Percentiles rank a stretch among this genome's conserved stretches.
These are phyloP conservation scores for Fusarium compactum DNA, from an alignment of 2,329 filamentous ascomycete species.

Conservation along the genomic window DNA sequence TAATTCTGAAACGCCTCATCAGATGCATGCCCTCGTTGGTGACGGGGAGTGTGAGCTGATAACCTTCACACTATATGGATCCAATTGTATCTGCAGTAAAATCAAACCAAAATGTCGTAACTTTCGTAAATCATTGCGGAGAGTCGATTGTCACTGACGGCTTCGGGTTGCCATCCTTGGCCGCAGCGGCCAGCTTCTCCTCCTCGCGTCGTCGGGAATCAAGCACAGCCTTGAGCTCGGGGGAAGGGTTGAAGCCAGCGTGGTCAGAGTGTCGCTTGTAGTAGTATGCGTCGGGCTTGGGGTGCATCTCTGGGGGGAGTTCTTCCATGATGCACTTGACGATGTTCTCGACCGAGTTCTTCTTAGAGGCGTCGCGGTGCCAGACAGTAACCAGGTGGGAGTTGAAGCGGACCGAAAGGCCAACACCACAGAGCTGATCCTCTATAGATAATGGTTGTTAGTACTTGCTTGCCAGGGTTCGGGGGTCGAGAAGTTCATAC, in stretches of 20 bases:
- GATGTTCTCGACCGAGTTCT: conserved; percentile 81
- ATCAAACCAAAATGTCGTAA: conserved; percentile 26
- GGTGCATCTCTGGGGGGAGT: conserved; percentile 77
- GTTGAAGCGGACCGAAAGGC: conserved; percentile 89
- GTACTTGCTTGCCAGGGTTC: background rate
- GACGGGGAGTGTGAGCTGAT: conserved; percentile 29
- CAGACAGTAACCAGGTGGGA: conserved; percentile 89
- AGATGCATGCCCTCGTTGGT: conserved; percentile 42
- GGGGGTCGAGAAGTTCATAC: conserved; percentile 58
- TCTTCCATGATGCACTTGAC: conserved; percentile 79
- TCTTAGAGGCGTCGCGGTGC: conserved; percentile 88
- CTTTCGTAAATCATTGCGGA: conserved; percentile 45
- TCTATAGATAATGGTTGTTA: conserved; percentile 59
- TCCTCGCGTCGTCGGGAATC: conserved; percentile 67
- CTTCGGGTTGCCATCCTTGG: conserved; percentile 42
- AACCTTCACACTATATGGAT: conserved; percentile 23
- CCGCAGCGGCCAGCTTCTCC: conserved; percentile 45
- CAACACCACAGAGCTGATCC: conserved; percentile 90
- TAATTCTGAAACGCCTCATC: conserved; percentile 49
- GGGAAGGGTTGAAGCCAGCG: conserved; percentile 78
- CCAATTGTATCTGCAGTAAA: conserved; percentile 18
- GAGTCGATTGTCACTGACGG: conserved; percentile 46
- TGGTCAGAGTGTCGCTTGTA: conserved; percentile 95
- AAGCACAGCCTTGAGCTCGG: conserved; percentile 68
- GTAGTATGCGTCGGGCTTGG: conserved; percentile 78